A percentile compares a stretch with the other conserved stretches of the same genome.
These are phyloP conservation scores for Mitragyna speciosa DNA, from an alignment of 257 asterid species.

Conservation along the genomic window DNA sequence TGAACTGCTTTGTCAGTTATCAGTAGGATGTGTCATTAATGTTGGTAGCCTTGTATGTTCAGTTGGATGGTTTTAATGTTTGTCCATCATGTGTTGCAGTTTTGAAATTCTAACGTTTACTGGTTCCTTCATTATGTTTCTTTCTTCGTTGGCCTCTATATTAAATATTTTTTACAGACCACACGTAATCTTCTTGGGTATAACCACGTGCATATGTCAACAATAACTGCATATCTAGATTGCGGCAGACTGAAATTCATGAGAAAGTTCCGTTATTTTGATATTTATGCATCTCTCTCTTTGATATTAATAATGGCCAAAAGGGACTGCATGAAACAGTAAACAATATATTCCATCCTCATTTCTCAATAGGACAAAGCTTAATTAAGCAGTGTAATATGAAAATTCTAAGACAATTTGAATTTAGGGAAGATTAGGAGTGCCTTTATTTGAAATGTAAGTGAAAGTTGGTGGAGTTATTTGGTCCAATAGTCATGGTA, in stretches of 20 bases:
- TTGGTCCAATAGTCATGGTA: neutral
- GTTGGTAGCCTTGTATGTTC: neutral
- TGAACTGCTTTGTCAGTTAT: neutral
- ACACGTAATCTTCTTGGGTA: neutral
- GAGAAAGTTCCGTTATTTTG: neutral
- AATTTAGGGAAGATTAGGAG: neutral
- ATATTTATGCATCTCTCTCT: neutral
- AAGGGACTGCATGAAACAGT: neutral
- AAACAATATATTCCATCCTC: neutral
- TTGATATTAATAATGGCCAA: neutral
- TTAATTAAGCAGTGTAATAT: neutral
- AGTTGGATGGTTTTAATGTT: neutral
- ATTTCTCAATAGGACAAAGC: neutral
- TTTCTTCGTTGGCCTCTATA: neutral
- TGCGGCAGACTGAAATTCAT: neutral
- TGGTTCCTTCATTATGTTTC: neutral
- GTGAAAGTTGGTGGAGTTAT: neutral
- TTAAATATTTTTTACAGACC: neutral
- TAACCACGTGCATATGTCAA: neutral
- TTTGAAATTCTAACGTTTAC: neutral
- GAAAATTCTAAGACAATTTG: neutral
- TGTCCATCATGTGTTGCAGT: neutral
- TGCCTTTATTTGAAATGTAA: neutral
- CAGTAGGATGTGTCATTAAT: neutral
- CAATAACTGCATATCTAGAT: neutral